phyloP scores from a whole-genome alignment of 345 rosid genomes.

The Salix exigua region DNA sequence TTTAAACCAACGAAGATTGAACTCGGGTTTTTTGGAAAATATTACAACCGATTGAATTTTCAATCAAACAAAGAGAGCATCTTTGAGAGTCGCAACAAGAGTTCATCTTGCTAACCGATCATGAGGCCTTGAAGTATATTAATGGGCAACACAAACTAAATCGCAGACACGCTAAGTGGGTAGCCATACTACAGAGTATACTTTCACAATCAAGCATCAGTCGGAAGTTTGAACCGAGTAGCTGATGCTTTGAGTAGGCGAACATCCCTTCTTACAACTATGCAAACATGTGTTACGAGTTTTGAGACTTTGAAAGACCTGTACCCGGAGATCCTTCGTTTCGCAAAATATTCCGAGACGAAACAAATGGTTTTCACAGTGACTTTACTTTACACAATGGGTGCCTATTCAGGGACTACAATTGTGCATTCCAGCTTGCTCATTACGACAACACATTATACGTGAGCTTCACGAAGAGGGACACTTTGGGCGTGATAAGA shows the following conservation, averaged over 20 bases:
- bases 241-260: not conserved
- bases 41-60: too few relatives aligned
- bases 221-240: not conserved
- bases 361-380: too few relatives aligned
- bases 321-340: too few relatives aligned
- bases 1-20: too few relatives aligned
- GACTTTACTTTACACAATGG: not conserved
- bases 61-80: too few relatives aligned
- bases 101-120: not conserved
- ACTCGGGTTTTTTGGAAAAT: too few relatives aligned
- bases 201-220: not conserved
- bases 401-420: not conserved
- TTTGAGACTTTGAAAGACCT: too few relatives aligned
- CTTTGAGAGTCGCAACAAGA: not conserved
- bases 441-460: not conserved
- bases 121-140: not conserved
- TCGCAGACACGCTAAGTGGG: not conserved
- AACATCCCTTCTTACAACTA: rapidly evolving
- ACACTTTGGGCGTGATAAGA: not conserved
- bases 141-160: not conserved
- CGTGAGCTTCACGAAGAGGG: not conserved
- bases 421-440: not conserved
- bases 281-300: too few relatives aligned
- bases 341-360: too few relatives aligned
- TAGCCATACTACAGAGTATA: not conserved